Conservation (phyloP, 2,329 filamentous ascomycete genomes). For the Beauveria sp. region DNA sequence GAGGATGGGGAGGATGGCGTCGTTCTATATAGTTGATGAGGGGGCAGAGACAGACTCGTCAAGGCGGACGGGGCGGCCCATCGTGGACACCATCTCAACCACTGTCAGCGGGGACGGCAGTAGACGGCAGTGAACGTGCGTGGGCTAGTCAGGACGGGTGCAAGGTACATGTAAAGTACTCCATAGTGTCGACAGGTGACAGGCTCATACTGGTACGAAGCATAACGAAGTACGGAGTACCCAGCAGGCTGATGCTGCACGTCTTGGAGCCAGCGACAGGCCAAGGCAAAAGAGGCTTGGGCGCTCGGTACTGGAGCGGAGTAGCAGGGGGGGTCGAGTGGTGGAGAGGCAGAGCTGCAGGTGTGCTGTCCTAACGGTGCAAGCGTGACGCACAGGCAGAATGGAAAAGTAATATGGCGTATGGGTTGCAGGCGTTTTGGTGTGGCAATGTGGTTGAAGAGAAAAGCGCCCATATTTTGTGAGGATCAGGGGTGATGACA, state of each 20-base stretch:
- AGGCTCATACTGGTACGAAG: too few species aligned
- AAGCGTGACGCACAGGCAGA: conserved; percentile 9
- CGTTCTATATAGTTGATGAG: conserved; percentile 9
- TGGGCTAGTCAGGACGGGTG: background rate
- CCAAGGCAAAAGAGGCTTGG: background rate
- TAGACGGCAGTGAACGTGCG: background rate
- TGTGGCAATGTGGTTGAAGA: background rate
- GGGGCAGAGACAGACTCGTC: background rate
- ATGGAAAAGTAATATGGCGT: conserved; percentile 5
- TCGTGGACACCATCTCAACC: conserved; percentile 8
- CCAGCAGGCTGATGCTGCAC: conserved; percentile 1
- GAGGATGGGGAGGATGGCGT: conserved; percentile 1
- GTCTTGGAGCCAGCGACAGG: background rate
- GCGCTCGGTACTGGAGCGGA: background rate
- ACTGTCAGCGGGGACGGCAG: conserved; percentile 2
- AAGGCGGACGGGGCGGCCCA: conserved; percentile 6
- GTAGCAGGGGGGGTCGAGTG: background rate
- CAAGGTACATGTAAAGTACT: conserved; percentile 2
- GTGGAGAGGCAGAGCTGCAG: conserved; percentile 4
- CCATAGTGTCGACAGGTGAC: background rate
- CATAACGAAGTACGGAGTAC: background rate
- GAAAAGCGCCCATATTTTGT: background rate
- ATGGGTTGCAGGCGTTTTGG: conserved; percentile 4
- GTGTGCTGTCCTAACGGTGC: conserved; percentile 5
- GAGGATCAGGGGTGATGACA: conserved; percentile 9